Evolutionary conservation across 805 yeast species (phyloP).

Genomic region (Pichia manshurica): DNA sequence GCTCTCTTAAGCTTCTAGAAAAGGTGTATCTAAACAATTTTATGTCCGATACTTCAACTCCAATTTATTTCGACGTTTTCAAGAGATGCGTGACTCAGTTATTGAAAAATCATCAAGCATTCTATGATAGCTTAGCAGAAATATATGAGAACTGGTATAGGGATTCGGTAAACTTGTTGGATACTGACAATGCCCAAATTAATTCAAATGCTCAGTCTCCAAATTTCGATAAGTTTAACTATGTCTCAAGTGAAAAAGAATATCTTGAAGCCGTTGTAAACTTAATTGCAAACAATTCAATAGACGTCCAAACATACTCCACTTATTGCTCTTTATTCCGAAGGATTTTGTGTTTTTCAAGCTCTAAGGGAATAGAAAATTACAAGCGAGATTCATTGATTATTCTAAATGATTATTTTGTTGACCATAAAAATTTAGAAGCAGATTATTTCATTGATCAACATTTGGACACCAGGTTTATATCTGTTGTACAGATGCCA

Average conservation of each 20-base stretch:
- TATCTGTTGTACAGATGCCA: conserved; percentile 50
- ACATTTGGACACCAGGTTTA: conserved; percentile 45
- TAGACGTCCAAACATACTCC: conserved; percentile 24
- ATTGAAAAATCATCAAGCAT: conserved; percentile 28
- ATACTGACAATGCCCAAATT: neutral
- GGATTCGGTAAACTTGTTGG: conserved; percentile 9
- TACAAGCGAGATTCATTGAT: conserved; percentile 20
- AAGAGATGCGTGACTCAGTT: conserved; percentile 27
- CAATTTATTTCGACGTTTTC: conserved; percentile 31
- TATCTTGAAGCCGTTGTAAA: conserved; percentile 18
- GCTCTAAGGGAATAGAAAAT: conserved; percentile 21
- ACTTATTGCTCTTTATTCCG: conserved; percentile 24
- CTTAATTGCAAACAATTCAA: conserved; percentile 17
- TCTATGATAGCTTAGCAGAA: conserved; percentile 26
- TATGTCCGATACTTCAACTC: conserved; percentile 30
- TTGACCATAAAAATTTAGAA: conserved; percentile 18
- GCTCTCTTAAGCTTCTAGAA: conserved; percentile 37
- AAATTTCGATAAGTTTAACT: conserved; percentile 19
- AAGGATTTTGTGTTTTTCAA: conserved; percentile 20
- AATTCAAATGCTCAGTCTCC: conserved; percentile 20
- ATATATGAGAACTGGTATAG: conserved; percentile 21
- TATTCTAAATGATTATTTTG: conserved; percentile 25
- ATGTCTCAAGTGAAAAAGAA: conserved; percentile 19
- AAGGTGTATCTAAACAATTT: conserved; percentile 40
- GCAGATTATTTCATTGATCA: conserved; percentile 32